A percentile compares a stretch with the other conserved stretches of the same genome.
Conservation (phyloP, 2,329 filamentous ascomycete genomes). For the Neodidymelliopsis sp. region DNA sequence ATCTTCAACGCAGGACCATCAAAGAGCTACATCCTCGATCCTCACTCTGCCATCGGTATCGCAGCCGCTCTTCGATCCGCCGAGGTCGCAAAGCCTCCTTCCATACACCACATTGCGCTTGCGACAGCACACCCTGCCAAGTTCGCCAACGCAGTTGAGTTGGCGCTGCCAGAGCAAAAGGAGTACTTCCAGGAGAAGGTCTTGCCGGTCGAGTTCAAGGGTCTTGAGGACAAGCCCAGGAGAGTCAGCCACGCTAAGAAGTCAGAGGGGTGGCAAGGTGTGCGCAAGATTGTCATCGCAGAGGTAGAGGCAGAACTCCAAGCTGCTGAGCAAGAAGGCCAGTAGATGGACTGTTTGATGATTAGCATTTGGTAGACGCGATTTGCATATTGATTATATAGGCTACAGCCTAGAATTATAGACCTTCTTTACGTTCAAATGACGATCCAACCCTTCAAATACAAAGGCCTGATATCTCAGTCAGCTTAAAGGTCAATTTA, state of each 20-base stretch:
- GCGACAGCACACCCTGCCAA: constrained; percentile 97
- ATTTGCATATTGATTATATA: constrained; percentile 7
- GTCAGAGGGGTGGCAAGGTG: constrained; percentile 71
- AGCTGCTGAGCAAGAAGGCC: constrained; percentile 36
- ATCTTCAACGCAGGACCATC: constrained; percentile 58
- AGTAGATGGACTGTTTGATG: constrained; percentile 16
- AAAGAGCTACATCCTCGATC: constrained; percentile 80
- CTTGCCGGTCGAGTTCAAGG: constrained; percentile 81
- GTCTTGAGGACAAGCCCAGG: constrained; percentile 77
- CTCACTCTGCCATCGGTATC: constrained; percentile 89
- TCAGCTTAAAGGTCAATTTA: too few species aligned
- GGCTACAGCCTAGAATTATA: constrained; percentile 2
- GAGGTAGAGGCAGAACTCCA: constrained; percentile 66
- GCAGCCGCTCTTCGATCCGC: constrained; percentile 77
- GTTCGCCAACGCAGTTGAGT: constrained; percentile 84
- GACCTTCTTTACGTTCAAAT: neutral
- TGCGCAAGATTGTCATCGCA: constrained; percentile 76
- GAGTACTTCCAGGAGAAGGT: constrained; percentile 81
- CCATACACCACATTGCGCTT: constrained; percentile 76
- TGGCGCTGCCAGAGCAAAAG: constrained; percentile 74
- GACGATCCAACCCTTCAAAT: too few species aligned
- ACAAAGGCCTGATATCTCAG: too few species aligned
- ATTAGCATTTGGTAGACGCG: constrained; percentile 15
- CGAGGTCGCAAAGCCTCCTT: constrained; percentile 55
- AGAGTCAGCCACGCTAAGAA: constrained; percentile 74